Evolutionary conservation across 1,139 yeast genomes (phyloP), one percentile per base, ranked within the genome.

Genomic region (Saccharomyces uvarum): DNA sequence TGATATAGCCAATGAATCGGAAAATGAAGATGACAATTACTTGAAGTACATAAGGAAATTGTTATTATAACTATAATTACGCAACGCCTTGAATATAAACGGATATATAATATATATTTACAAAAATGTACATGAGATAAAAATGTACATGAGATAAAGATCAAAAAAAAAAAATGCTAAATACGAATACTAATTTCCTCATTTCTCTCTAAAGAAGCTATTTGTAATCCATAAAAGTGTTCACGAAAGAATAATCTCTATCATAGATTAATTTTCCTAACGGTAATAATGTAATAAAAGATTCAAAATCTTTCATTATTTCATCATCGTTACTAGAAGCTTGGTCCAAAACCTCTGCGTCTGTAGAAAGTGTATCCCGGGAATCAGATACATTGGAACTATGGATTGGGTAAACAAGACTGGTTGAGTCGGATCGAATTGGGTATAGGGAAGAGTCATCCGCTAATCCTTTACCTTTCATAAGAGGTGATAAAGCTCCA

Each of bases 1-100:
- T 9, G 48, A 55, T 2, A 48, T 62, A 26, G 51, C 65, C 3
- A 28, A 53, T 13, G 56, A 55, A 47, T 52, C 63, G 4, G 51
- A 57, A n/a, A 44, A 52, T 6, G 48, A 47, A 8, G 55, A 63
- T 31, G 58, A 58, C 32, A 61, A 61, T 29, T 67, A 62, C 47
- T 46, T 67, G 14, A 57, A 61, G 42, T 61, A 61, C 38, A 56
- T 67, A 2, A 55, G 28, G 27, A 48, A 47, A 5, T 28, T 51
- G 3, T 38, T 51, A 29, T 41, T 38, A 48, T 48, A 51, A 31
- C 9, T 5, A 13, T 29, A 27, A 19, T 9, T 11, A 38, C 26
- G 19, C 8, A 13, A 38, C 44, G 0, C 19, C n/a, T 16, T 5
- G 19, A 38, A 5, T 19, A 4, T 19, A 19, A 16, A 9, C 4